Evolutionary conservation across 140 eudicot genomes (phyloP).

Genomic region (Cichorium intybus): DNA sequence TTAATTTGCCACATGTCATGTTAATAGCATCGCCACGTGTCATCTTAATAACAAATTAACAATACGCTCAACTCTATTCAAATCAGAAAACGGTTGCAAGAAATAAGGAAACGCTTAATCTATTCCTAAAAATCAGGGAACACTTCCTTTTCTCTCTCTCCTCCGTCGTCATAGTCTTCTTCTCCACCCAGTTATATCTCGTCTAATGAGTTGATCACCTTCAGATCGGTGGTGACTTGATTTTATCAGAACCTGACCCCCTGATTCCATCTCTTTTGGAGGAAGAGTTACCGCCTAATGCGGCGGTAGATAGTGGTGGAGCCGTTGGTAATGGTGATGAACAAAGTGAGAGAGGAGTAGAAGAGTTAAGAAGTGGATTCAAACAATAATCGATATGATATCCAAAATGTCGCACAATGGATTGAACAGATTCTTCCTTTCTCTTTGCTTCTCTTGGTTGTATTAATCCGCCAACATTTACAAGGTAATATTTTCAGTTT

Average conservation of each 20-base stretch:
- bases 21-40: too few species aligned
- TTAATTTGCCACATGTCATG: too few species aligned
- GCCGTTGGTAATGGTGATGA: slow-evolving; percentile 16
- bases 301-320: slow-evolving; percentile 15
- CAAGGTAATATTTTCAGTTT: slow-evolving; percentile 38
- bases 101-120: too few species aligned
- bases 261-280: too few species aligned
- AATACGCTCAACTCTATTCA: too few species aligned
- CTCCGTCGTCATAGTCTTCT: too few species aligned
- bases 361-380: slow-evolving; percentile 21
- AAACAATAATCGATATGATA: slow-evolving; percentile 38
- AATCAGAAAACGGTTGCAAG: too few species aligned
- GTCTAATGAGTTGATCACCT: too few species aligned
- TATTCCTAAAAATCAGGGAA: too few species aligned
- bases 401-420: slow-evolving; percentile 54
- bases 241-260: slow-evolving; percentile 39
- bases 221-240: slow-evolving; percentile 5
- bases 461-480: slow-evolving; percentile 60
- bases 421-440: slow-evolving; percentile 62
- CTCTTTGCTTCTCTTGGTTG: slow-evolving; percentile 57
- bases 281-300: slow-evolving; percentile 10
- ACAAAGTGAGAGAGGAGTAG: slow-evolving; percentile 14
- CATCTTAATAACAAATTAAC: too few species aligned
- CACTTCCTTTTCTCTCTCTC: too few species aligned
- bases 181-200: too few species aligned